phyloP scores from a whole-genome alignment of 1,139 yeast species.

The Scheffersomyces parashehatae region DNA sequence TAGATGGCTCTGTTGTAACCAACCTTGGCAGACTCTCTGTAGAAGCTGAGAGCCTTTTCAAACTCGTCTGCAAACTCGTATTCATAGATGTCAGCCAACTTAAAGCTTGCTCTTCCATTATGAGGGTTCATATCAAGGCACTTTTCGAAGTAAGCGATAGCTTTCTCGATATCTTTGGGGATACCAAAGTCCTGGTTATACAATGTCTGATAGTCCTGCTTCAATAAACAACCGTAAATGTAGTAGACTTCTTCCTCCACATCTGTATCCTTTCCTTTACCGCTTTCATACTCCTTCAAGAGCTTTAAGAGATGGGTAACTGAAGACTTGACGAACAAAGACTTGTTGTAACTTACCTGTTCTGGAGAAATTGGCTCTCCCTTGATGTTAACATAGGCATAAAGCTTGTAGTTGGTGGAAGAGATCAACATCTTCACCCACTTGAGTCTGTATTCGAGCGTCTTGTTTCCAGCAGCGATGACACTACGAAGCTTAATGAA shows the following conservation, averaged over 20 bases:
- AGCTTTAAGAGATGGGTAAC: constrained; percentile 42
- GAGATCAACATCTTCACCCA: constrained; percentile 48
- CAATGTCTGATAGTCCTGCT: constrained; percentile 31
- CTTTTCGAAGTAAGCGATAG: constrained; percentile 34
- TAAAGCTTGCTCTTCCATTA: constrained; percentile 37
- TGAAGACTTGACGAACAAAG: constrained; percentile 41
- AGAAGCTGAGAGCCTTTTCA: constrained; percentile 35
- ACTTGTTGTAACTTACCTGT: constrained; percentile 33
- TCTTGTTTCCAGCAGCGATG: constrained; percentile 47
- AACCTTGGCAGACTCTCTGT: constrained; percentile 40
- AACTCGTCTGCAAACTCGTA: constrained; percentile 31
- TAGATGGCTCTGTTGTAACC: constrained; percentile 49
- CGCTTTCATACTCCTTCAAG: constrained; percentile 34
- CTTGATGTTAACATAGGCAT: constrained; percentile 44
- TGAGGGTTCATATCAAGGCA: constrained; percentile 35
- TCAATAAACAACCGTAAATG: constrained; percentile 42
- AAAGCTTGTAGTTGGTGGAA: constrained; percentile 43
- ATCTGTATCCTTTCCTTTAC: constrained; percentile 23
- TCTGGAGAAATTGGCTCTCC: constrained; percentile 42
- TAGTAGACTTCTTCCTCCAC: constrained; percentile 28
- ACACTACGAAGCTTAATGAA: constrained; percentile 36
- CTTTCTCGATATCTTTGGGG: constrained; percentile 29
- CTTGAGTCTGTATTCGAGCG: constrained; percentile 42
- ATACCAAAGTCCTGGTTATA: constrained; percentile 43
- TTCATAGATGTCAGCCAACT: constrained; percentile 45